A percentile compares a stretch with the other conserved stretches of the same genome.
Conservation (phyloP, 148 eudicot species). For the Arbutus unedo region DNA sequence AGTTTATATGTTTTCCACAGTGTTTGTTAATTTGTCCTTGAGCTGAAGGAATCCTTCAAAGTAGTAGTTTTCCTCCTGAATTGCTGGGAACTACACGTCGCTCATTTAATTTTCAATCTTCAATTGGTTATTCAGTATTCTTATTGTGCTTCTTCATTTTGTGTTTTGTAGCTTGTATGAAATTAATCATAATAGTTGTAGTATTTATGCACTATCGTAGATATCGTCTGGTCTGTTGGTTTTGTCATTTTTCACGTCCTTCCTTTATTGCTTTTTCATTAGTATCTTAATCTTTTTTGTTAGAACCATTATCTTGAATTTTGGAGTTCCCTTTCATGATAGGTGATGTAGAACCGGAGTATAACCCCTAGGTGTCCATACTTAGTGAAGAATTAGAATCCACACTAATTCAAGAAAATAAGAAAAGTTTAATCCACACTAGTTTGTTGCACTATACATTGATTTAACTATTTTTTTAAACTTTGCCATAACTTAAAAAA, state of each 20-base stretch:
- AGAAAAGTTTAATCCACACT: no score
- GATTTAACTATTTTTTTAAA: no score
- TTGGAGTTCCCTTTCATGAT: neutral
- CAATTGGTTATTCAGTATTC: slow-evolving; percentile 1
- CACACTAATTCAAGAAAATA: no score
- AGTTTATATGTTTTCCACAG: neutral
- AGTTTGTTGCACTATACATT: no score
- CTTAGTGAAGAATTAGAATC: no score
- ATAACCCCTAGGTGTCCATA: no score
- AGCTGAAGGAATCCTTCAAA: neutral
- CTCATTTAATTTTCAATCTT: neutral
- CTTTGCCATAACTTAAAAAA: neutral
- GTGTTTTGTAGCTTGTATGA: neutral
- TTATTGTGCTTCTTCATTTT: neutral
- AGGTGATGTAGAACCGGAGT: neutral
- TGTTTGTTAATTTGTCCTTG: neutral
- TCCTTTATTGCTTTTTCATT: neutral
- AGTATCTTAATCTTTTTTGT: neutral
- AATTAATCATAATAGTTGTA: neutral
- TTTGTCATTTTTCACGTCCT: neutral
- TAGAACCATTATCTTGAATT: neutral
- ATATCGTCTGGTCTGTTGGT: neutral
- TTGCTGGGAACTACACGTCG: neutral
- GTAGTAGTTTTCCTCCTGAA: neutral
- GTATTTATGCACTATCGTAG: neutral